phyloP scores from a whole-genome alignment of 2,329 filamentous ascomycete species.

The Trichoderma brevicompactum region DNA sequence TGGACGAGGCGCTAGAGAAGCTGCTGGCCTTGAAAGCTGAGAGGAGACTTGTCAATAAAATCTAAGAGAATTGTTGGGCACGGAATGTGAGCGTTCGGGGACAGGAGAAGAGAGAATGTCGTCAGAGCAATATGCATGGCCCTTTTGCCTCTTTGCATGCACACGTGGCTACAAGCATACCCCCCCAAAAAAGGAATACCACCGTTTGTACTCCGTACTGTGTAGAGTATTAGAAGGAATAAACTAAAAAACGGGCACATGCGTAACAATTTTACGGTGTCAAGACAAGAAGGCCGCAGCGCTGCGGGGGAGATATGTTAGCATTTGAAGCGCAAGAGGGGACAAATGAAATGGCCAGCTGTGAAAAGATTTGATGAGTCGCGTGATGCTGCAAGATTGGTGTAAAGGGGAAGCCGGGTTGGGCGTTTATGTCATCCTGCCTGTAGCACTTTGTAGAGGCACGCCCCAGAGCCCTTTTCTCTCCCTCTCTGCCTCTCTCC shows the following conservation, averaged over 20 bases:
- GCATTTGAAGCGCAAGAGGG: not conserved
- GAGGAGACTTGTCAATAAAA: conserved; percentile 45
- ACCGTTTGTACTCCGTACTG: not conserved
- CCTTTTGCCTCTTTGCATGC: conserved; percentile 12
- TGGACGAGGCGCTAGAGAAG: conserved; percentile 62
- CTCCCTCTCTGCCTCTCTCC: not conserved
- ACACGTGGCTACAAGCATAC: conserved; percentile 21
- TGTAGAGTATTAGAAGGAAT: conserved; percentile 12
- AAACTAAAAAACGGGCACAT: not conserved
- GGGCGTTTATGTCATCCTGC: conserved; percentile 1
- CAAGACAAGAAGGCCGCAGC: not conserved
- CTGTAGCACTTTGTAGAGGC: not conserved
- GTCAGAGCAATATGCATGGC: conserved; percentile 10
- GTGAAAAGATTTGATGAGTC: conserved; percentile 18
- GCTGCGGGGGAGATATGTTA: not conserved
- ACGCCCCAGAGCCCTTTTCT: not conserved
- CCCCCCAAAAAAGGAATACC: not conserved
- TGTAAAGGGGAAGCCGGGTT: conserved; percentile 17
- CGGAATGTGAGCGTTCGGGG: conserved; percentile 7
- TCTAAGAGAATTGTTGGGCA: conserved; percentile 33
- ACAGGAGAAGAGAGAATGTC: not conserved
- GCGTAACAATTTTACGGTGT: not conserved
- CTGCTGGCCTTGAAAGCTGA: conserved; percentile 57
- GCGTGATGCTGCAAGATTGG: conserved; percentile 26
- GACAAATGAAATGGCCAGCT: conserved; percentile 13